Conservation (phyloP, 257 asterid species). For the Forsythia suspensa region DNA sequence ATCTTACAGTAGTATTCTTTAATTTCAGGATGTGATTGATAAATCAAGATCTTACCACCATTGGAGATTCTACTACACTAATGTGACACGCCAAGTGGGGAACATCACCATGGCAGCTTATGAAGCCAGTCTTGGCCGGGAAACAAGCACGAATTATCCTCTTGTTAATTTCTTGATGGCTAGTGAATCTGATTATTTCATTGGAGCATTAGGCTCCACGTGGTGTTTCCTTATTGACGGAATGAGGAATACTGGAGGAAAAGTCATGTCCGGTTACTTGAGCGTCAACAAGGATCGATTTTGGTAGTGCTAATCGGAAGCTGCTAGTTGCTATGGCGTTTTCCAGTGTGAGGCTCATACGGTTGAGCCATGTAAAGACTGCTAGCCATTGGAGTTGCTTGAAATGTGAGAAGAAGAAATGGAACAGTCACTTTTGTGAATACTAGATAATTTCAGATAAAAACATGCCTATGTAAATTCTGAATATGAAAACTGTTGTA, state of each 20-base stretch:
- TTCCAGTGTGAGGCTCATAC: background rate
- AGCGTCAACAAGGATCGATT: slow-evolving; percentile 94
- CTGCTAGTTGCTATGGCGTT: background rate
- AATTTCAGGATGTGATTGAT: slow-evolving; percentile 69
- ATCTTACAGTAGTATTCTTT: background rate
- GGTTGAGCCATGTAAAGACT: background rate
- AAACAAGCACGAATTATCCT: slow-evolving; percentile 89
- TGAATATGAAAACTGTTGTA: background rate
- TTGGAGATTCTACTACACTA: slow-evolving; percentile 86
- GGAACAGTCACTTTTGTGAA: background rate
- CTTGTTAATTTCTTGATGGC: slow-evolving; percentile 96
- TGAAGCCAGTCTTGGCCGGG: slow-evolving; percentile 90
- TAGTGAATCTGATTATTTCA: slow-evolving; percentile 84
- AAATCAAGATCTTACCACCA: slow-evolving; percentile 42
- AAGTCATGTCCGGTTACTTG: slow-evolving; percentile 91
- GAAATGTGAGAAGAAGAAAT: background rate
- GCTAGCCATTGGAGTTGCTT: background rate
- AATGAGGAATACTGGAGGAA: slow-evolving; percentile 92
- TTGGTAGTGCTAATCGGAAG: slow-evolving; percentile 49
- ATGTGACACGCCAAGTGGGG: slow-evolving; percentile 83
- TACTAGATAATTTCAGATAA: background rate
- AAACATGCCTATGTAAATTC: background rate
- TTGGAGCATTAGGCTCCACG: slow-evolving; percentile 89
- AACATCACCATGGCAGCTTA: slow-evolving; percentile 79
- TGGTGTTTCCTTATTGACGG: slow-evolving; percentile 95